Evolutionary conservation across 192 early-diverging fungal species (phyloP).

Genomic region (Podila epicladia): DNA sequence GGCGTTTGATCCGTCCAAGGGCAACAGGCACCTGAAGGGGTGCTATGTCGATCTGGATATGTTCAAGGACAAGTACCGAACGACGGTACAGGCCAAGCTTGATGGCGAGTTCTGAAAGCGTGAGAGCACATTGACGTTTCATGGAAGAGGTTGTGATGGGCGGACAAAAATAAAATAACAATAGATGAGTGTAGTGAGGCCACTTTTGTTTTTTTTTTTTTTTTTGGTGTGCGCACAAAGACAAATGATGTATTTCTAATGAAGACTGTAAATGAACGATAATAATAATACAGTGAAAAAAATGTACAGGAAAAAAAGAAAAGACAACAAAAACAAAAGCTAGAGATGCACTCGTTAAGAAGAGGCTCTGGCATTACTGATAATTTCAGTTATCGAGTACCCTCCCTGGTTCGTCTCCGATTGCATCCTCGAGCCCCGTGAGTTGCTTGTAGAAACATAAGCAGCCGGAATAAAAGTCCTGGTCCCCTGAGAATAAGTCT

Average conservation of each 20-base stretch:
- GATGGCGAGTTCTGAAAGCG: constrained; percentile 18
- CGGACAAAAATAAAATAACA: not conserved
- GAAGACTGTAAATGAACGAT: too few species aligned
- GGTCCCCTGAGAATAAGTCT: too few species aligned
- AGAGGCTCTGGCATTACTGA: too few species aligned
- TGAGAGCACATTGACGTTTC: not conserved
- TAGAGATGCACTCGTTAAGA: not conserved
- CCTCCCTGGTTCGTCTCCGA: too few species aligned
- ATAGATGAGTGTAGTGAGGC: not conserved
- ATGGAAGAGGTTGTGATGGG: not conserved
- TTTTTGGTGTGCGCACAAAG: not conserved
- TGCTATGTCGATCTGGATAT: constrained; percentile 66
- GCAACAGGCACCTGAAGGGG: constrained; percentile 82
- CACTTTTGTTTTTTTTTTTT: too few species aligned
- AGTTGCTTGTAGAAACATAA: too few species aligned
- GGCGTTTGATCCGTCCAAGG: constrained; percentile 74
- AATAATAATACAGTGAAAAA: not conserved
- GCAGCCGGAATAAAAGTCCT: too few species aligned
- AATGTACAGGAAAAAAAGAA: not conserved
- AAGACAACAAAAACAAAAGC: not conserved
- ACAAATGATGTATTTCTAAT: not conserved
- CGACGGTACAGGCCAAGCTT: constrained; percentile 8
- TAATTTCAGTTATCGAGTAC: too few species aligned
- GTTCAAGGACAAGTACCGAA: constrained; percentile 64
- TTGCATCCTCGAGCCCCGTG: too few species aligned